Base-by-base conservation (phyloP, 83 land plant genomes). In the Picea abies region DNA sequence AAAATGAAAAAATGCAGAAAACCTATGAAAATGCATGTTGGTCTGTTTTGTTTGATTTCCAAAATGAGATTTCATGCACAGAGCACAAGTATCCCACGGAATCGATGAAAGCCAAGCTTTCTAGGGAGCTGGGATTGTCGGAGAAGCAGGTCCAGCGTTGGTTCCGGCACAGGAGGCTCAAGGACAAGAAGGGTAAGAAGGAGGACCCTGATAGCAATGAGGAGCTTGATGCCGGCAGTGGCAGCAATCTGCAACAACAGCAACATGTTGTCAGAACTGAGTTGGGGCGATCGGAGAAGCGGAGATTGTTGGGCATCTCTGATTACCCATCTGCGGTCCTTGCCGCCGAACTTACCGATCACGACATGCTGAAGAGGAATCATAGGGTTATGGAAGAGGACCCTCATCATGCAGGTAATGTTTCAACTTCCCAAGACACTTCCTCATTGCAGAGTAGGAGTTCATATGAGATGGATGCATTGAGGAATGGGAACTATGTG, bases 161-260 rank as follows among this genome's bases (percentile, higher is more conserved):
- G 96, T 96, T 96, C 65, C 91, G 96, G 84, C 96, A 94, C 86
- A 88, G 98, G 85, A 90, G 98, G 86, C 76, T 88, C 75, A 96
- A 96, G 83, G 98, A 96, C 68, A 93, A 90, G 84, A 93, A 89
- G 80, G 84, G 84, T 22, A 82, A 86, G 76, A 72, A 35, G 88
- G 81, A 25, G 88, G 88, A 82, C 11, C 76, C 29, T n/a, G 17
- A 52, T 62, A 65, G 83, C 52, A 78, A 9, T 15, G 60, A 58
- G 80, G 63, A 78, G 35, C 32, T 56, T 56, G 62, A 78, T 56
- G 63, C 63, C 6, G 63, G 80, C 37, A 78, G 61, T 60, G 80
- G 63, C 17, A 78, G 20, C 62, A 78, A 78, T 4, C 61, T 23
- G 14, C 63, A 26, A 58, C 80, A 78, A 32, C 61, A 58, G 80